Conservation (phyloP, 2,329 filamentous ascomycete genomes). For the Alternaria panax region DNA sequence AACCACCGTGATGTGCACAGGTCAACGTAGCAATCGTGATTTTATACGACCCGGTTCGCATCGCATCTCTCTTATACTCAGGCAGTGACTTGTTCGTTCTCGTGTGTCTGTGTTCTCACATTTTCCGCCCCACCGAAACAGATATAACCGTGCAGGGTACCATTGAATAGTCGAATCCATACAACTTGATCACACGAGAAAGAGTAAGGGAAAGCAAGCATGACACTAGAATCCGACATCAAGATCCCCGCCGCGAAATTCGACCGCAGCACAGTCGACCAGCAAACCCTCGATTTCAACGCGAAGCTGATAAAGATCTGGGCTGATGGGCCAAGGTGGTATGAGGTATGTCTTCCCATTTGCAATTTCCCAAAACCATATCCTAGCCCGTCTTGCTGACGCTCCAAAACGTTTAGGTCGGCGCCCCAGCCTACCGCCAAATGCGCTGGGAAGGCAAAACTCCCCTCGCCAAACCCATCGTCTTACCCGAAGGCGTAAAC, state of each 20-base stretch:
- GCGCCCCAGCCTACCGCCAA: conserved; percentile 61
- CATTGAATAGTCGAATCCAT: too few species aligned
- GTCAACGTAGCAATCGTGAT: too few species aligned
- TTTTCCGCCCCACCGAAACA: too few species aligned
- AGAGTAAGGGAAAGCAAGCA: conserved; percentile 11
- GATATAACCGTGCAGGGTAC: too few species aligned
- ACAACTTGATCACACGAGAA: neutral
- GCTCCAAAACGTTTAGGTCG: too few species aligned
- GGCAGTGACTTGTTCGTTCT: too few species aligned
- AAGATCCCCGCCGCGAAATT: conserved; percentile 55
- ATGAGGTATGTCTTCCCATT: conserved; percentile 51
- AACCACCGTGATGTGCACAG: too few species aligned
- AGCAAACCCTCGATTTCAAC: conserved; percentile 56
- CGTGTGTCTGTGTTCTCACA: too few species aligned
- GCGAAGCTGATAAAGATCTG: conserved; percentile 54
- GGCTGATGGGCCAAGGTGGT: conserved; percentile 59
- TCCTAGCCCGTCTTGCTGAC: too few species aligned
- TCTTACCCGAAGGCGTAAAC: conserved; percentile 58
- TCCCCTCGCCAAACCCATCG: conserved; percentile 56
- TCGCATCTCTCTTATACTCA: too few species aligned
- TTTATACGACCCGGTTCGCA: too few species aligned
- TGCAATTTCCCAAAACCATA: too few species aligned
- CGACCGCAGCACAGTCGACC: conserved; percentile 48
- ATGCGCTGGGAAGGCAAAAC: conserved; percentile 64
- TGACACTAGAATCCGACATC: conserved; percentile 51